Base-by-base conservation (phyloP, 2,329 filamentous ascomycete species). In the Aspergillus glaucus region DNA sequence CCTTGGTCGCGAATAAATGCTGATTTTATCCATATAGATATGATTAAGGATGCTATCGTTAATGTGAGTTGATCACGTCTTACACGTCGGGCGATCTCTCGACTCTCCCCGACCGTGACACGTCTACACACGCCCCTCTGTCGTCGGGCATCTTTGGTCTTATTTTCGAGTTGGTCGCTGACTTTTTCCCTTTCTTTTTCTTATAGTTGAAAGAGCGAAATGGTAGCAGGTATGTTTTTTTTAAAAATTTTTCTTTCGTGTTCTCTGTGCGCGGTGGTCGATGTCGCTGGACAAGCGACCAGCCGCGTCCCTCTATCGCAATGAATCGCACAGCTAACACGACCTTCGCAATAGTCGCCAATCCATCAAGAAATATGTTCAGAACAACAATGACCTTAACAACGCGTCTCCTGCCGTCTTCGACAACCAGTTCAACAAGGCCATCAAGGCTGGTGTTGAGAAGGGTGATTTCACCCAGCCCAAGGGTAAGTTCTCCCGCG, bases 381-480 rank as follows among this genome's bases (percentile, higher is more conserved):
- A 78, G 66, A 78, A 79, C 66, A 87, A 87, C 79, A 86, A 87
- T 76, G 80, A 79, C 63, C 74, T 84, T 61, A 74, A 72, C 56
- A 70, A 70, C 54, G 73, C 78, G 48, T 76, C 72, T 56, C 77
- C 79, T 54, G 69, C 72, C 48, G 75, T 76, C 49, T 87, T 87
- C 68, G 84, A 83, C 67, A 79, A 79, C 53, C 85, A 90, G 63
- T 89, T 94, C 82, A 93, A 93, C 83, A 86, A 86, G 72, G 88
- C 88, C 47, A 78, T 94, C 67, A 82, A 86, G 74, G 75, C 77
- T 51, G 90, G 90, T 70, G 89, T 91, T 61, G 88, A 94, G 64
- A 90, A 86, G 79, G 88, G 87, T 55, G 79, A 87, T 62, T 95
- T 95, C 68, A 80, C 84, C 65, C 89, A 92, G 70, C 91, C 90